These are phyloP conservation scores for Ambrosiella beaveri DNA, from an alignment of 2,329 filamentous ascomycete genomes.

Conservation along the genomic window DNA sequence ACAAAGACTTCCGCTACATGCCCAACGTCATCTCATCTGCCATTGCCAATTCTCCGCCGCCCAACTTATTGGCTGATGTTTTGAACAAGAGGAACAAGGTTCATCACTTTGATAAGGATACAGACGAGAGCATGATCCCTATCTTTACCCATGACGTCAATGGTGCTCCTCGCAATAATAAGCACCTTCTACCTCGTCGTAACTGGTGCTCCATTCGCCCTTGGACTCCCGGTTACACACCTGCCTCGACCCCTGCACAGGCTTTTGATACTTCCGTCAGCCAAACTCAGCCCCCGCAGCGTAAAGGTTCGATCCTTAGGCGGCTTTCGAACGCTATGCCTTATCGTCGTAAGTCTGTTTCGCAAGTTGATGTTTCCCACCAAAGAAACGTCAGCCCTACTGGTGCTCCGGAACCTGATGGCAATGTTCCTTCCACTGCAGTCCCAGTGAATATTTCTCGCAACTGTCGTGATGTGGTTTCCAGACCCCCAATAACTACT, in stretches of 20 bases:
- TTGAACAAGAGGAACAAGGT: constrained; percentile 85
- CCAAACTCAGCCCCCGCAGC: constrained; percentile 21
- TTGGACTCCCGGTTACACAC: constrained; percentile 64
- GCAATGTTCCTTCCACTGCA: neutral
- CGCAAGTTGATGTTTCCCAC: constrained; percentile 19
- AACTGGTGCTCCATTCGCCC: constrained; percentile 92
- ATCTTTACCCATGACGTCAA: constrained; percentile 83
- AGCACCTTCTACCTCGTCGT: constrained; percentile 66
- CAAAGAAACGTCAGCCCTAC: neutral
- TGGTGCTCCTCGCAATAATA: constrained; percentile 79
- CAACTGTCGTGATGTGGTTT: constrained; percentile 10
- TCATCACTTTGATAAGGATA: constrained; percentile 55
- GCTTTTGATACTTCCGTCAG: constrained; percentile 25
- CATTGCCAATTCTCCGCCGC: constrained; percentile 81
- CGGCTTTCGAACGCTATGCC: constrained; percentile 24
- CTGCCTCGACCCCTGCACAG: constrained; percentile 46
- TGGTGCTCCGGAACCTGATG: neutral
- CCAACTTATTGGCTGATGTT: constrained; percentile 74
- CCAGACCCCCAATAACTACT: constrained; percentile 33
- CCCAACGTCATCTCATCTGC: constrained; percentile 87
- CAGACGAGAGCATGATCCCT: constrained; percentile 90
- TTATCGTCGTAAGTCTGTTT: constrained; percentile 10
- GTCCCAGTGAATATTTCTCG: neutral
- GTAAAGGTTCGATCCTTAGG: constrained; percentile 21
- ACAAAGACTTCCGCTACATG: constrained; percentile 92